A percentile compares a stretch with the other conserved stretches of the same genome.
These are phyloP conservation scores for Cryphonectria radicalis DNA, from an alignment of 2,329 filamentous ascomycete species.

Conservation along the genomic window DNA sequence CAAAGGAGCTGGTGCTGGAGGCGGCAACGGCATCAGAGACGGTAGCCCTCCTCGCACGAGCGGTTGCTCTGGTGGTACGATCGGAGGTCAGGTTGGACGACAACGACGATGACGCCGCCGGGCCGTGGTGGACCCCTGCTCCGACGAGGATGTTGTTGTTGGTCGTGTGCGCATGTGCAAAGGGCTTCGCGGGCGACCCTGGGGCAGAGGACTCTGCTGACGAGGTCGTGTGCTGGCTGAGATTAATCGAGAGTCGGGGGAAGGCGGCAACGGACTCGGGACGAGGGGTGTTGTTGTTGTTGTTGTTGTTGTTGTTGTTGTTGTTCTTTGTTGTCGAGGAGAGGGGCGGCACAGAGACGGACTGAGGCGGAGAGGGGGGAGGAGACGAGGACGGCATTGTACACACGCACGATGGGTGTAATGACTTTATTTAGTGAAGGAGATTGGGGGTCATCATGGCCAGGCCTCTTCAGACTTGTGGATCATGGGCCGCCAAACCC, in stretches of 20 bases:
- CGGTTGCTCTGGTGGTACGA: conserved; percentile 10
- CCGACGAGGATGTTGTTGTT: conserved; percentile 14
- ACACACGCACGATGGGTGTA: conserved; percentile 16
- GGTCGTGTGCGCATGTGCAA: conserved; percentile 24
- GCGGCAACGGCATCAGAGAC: conserved; percentile 27
- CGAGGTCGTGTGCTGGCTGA: conserved; percentile 10
- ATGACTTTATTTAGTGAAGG: conserved; percentile 26
- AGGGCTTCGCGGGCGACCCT: conserved; percentile 20
- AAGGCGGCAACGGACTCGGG: conserved; percentile 23
- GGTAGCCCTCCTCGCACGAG: conserved; percentile 29
- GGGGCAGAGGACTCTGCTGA: conserved; percentile 24
- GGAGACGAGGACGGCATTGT: conserved; percentile 30
- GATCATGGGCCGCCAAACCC: neutral
- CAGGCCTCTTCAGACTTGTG: conserved; percentile 6
- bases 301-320: conserved; percentile 12
- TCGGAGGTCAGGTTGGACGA: conserved; percentile 20
- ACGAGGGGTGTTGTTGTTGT: conserved; percentile 17
- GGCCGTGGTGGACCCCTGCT: conserved; percentile 11
- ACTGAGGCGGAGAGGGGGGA: conserved; percentile 24
- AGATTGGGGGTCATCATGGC: conserved; percentile 29
- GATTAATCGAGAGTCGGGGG: conserved; percentile 18
- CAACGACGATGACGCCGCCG: neutral
- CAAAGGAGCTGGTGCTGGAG: conserved; percentile 24
- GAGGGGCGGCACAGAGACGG: conserved; percentile 19
- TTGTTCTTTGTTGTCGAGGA: conserved; percentile 16